Evolutionary conservation across 805 yeast species (phyloP), one percentile per base, ranked within the genome.

Genomic region (Lipomyces yamadae): DNA sequence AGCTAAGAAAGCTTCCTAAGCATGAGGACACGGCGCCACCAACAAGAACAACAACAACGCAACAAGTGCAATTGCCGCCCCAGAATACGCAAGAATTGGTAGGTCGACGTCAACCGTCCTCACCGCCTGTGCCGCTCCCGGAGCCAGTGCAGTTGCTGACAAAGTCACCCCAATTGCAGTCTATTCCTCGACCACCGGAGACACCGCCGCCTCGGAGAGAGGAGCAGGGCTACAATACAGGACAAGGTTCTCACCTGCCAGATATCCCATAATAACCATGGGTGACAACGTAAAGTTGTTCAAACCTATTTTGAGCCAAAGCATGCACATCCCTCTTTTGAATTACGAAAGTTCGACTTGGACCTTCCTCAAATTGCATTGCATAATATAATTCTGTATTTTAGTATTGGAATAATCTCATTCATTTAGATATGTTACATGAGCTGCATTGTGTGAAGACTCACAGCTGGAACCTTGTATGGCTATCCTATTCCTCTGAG

Each of bases 1-100:
- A 67, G 61, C 45, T 68, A 55, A 61, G 66, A 13, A 67, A 65
- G 5, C 42, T 62, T 24, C 13, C 65, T 10, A 30, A n/a, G 24
- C 48, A 60, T 34, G 60, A 53, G 32, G 7, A 57, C 30, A 24
- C 50, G 1, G 55, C 8, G 15, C 55, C 10, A 18, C 6, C 6
- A 24, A 24, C 24, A 24, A n/a, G n/a, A n/a, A 24, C 24, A 24
- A 24, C 24, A 24, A 24, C 24, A 7, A 42, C 18, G 18, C 48
- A 15, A 42, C 48, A 15, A 15, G 15, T 24, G 7, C 48, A 42
- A 24, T n/a, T n/a, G 24, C 8, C 29, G 48, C 24, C 15, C 24
- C 48, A 42, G 48, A 42, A 15, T 42, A 42, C 48, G 18, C 48
- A 15, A 8, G 10, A 42, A 11, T 42, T 42, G 48, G n/a, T 24